phyloP scores from a whole-genome alignment of 495 filamentous ascomycete species.

The Xylaria longipes region DNA sequence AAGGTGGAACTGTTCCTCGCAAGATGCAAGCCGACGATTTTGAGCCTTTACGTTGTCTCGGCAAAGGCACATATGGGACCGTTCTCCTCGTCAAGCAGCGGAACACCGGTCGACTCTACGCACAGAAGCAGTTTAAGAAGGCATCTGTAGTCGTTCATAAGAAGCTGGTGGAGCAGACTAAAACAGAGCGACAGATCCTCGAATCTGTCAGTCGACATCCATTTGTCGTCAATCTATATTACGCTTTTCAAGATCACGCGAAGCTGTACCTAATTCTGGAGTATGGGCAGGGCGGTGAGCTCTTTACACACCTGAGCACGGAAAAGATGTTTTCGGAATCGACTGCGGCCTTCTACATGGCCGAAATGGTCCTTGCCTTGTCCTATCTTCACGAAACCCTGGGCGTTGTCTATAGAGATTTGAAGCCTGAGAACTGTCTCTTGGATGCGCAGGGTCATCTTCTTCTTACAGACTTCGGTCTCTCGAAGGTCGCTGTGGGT shows the following conservation, averaged over 20 bases:
- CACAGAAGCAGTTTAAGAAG: constrained; percentile 98
- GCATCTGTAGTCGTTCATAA: constrained; percentile 92
- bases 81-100: constrained; percentile 90
- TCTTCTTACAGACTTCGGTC: constrained; percentile 93
- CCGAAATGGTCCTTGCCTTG: constrained; percentile 92
- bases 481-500: constrained; percentile 91
- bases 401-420: constrained; percentile 93
- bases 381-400: constrained; percentile 90
- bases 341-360: constrained; percentile 95
- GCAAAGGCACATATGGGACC: constrained; percentile 94
- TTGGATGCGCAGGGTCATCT: constrained; percentile 91
- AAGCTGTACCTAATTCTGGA: constrained; percentile 98
- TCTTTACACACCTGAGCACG: constrained; percentile 87
- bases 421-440: constrained; percentile 98
- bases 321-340: constrained; percentile 92
- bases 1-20: constrained; percentile 56
- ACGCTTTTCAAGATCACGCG: constrained; percentile 97
- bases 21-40: constrained; percentile 96
- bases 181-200: constrained; percentile 91
- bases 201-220: constrained; percentile 95
- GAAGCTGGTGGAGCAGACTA: constrained; percentile 92
- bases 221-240: constrained; percentile 96
- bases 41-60: constrained; percentile 89
- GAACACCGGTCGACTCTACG: constrained; percentile 85
- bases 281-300: constrained; percentile 95